Base-by-base conservation (phyloP, 371 early-diverging fungal genomes). In the Rhizopus stolonifer region DNA sequence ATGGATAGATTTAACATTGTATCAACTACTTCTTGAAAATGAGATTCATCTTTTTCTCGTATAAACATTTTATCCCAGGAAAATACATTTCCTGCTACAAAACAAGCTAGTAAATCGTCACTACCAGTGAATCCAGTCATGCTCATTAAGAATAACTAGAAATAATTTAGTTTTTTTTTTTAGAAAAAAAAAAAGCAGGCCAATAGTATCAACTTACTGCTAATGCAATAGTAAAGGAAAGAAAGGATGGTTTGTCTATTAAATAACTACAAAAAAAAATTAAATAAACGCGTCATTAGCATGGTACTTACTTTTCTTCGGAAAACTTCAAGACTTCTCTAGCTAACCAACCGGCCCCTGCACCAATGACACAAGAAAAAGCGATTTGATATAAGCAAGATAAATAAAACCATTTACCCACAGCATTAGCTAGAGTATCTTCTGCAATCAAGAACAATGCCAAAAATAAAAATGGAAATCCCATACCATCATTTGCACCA, bases 51-150 rank as follows among this genome's bases (percentile, higher is more conserved):
- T 31, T 88, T 89, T 58, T 95, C 93, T 19, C 85, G 61, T 26
- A 86, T 80, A 72, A 95, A 94, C 92, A 93, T 94, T 49, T 88
- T 89, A 57, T 92, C 91, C 91, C 92, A 94, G 5, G 92, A 84
- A 61, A 95, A 90, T 9, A 86, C 84, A 68, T 90, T 90, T 8
- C 99, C 99, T 9, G 93, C 91, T 23, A 90, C 82, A 76, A 97
- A 96, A 45, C 88, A 87, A 24, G 95, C 92, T 24, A 99, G 60
- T 22, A 99, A 74, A 52, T 94, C 94, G 65, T 94, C 94, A 40
- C 90, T 87, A 3, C 91, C 88, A 3, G 95, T 67, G 21, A 91
- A 79, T 11, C 89, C 87, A 9, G 89, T 86, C 51, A 87, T 59
- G 13, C 97, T 95, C 57, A 91, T 82, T 13, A 91, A 69, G 50